Evolutionary conservation across 352 stramenopile species (phyloP).

Genomic region (Pelagophyceae sp.): DNA sequence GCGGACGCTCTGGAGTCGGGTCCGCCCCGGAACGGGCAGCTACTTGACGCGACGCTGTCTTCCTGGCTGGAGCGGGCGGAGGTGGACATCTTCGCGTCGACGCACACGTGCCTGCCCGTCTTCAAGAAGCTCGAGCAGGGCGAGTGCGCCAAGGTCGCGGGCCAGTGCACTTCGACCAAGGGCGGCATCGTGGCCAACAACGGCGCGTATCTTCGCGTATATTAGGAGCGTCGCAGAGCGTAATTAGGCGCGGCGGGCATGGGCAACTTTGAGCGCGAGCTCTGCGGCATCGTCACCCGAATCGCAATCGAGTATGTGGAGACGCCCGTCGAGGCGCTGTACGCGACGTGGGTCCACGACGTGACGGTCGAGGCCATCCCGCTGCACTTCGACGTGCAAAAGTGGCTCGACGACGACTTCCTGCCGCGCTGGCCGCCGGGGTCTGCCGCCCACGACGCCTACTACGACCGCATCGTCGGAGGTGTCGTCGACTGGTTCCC

Average conservation of each 20-base stretch:
- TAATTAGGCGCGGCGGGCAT: conserved; percentile 8
- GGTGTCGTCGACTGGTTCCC: no score
- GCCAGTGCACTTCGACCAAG: not conserved
- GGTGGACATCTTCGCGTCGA: not conserved
- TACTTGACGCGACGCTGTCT: not conserved
- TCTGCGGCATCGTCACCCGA: conserved; percentile 1
- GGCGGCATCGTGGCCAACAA: conserved; percentile 4
- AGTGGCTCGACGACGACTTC: not conserved
- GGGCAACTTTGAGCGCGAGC: not conserved
- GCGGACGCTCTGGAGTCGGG: not conserved
- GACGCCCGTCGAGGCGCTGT: not conserved
- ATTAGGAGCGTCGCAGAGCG: no score
- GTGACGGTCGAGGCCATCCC: conserved; percentile 1
- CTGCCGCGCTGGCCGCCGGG: not conserved
- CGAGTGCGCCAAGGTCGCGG: no score
- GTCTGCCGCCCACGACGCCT: not conserved
- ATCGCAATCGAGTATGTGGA: not conserved
- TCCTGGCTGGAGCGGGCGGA: not conserved
- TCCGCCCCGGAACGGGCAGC: not conserved
- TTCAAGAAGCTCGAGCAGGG: not conserved
- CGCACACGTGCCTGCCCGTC: conserved; percentile 8
- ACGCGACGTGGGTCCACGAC: not conserved
- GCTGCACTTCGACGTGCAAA: not conserved
- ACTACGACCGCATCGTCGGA: conserved; percentile 7
- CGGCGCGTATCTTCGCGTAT: no score